Conservation (phyloP, 352 stramenopile species). For the Globisporangium apiculatum region DNA sequence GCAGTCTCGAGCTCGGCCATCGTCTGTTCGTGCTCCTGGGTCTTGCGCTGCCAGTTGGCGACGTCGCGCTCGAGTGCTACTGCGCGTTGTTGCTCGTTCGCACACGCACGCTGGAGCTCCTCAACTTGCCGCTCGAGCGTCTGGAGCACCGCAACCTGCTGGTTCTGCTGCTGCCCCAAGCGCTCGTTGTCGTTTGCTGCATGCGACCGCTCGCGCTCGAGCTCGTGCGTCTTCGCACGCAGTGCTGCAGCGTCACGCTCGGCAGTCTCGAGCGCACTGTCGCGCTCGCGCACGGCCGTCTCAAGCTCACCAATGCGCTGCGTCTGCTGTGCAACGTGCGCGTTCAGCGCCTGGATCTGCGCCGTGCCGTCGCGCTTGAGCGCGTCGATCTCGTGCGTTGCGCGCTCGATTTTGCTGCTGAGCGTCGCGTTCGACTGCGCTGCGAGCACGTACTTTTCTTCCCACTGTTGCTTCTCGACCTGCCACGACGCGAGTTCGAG, state of each 20-base stretch:
- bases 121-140: constrained; percentile 32
- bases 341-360: constrained; percentile 44
- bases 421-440: constrained; percentile 49
- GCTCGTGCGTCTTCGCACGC: constrained; percentile 31
- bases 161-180: constrained; percentile 28
- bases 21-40: constrained; percentile 26
- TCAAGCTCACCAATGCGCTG: constrained; percentile 46
- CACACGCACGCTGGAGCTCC: constrained; percentile 34
- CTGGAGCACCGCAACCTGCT: constrained; percentile 32
- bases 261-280: constrained; percentile 23
- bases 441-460: constrained; percentile 68
- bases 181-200: constrained; percentile 34
- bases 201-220: constrained; percentile 35
- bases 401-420: constrained; percentile 63
- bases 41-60: constrained; percentile 27
- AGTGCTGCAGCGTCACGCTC: constrained; percentile 35
- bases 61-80: constrained; percentile 28
- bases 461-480: constrained; percentile 69
- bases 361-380: constrained; percentile 44
- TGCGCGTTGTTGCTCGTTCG: constrained; percentile 23
- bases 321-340: constrained; percentile 40
- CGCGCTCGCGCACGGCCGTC: constrained; percentile 31
- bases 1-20: constrained; percentile 24
- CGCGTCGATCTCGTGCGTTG: constrained; percentile 32
- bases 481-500: constrained; percentile 39